phyloP scores from a whole-genome alignment of 1,139 yeast species.

The Taiozyma onychis region DNA sequence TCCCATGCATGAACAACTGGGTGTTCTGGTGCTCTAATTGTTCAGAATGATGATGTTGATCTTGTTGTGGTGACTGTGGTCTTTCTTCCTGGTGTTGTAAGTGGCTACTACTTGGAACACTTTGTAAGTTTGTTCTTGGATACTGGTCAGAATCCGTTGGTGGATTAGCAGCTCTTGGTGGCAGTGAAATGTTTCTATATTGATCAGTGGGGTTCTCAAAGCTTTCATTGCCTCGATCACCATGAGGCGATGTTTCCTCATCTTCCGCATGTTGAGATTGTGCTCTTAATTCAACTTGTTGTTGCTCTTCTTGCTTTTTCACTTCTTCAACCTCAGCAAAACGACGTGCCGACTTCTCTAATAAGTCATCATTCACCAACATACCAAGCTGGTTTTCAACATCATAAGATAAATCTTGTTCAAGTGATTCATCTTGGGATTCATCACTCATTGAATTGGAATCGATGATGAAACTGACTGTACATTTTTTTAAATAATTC shows the following conservation, averaged over 20 bases:
- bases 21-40: background rate
- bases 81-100: background rate
- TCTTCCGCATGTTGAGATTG: background rate
- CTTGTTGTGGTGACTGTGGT: background rate
- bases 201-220: background rate
- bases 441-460: conserved; percentile 5
- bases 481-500: conserved; percentile 23
- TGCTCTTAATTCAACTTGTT: background rate
- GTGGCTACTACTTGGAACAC: conserved; percentile 1
- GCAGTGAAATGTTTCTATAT: background rate
- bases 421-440: conserved; percentile 8
- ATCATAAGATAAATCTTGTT: conserved; percentile 9
- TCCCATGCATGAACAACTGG: background rate
- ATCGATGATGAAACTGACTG: conserved; percentile 24
- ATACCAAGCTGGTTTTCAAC: conserved; percentile 19
- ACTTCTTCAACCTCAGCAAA: conserved; percentile 9
- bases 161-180: conserved; percentile 1
- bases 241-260: background rate
- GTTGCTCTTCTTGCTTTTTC: background rate
- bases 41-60: background rate
- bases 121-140: background rate
- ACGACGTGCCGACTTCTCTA: conserved; percentile 11
- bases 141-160: background rate
- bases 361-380: conserved; percentile 9
- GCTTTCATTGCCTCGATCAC: background rate